These are phyloP conservation scores for Penicillium nordicum DNA, from an alignment of 2,329 filamentous ascomycete species.

Conservation along the genomic window DNA sequence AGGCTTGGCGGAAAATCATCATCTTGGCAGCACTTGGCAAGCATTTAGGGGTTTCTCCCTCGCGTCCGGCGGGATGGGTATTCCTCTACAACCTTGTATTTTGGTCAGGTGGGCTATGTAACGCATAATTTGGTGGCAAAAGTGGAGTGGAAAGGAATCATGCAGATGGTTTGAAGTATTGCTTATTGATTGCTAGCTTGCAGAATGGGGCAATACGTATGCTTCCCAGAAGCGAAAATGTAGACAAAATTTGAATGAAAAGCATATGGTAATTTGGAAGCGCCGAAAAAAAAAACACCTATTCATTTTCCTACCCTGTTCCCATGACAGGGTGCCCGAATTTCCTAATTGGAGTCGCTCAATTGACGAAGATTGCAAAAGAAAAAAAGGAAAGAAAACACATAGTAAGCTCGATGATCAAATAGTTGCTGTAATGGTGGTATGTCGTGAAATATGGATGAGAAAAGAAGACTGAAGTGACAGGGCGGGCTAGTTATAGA, in stretches of 20 bases:
- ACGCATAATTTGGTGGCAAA: not conserved
- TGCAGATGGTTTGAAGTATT: not conserved
- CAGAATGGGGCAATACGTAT: not conserved
- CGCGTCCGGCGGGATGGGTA: slow-evolving; percentile 12
- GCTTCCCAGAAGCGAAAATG: not conserved
- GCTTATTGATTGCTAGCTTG: slow-evolving; percentile 2
- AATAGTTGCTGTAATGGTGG: slow-evolving; percentile 15
- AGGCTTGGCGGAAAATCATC: slow-evolving; percentile 25
- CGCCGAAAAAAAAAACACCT: slow-evolving; percentile 3
- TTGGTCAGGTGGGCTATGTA: slow-evolving; percentile 9
- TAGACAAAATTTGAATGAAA: not conserved
- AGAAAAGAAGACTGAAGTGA: not conserved
- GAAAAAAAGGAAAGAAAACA: not conserved
- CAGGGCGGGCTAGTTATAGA: slow-evolving; percentile 7
- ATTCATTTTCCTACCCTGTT: slow-evolving; percentile 2
- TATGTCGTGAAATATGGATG: slow-evolving; percentile 7
- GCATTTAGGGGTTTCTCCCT: slow-evolving; percentile 18
- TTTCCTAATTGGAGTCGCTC: slow-evolving; percentile 6
- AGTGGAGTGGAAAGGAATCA: not conserved
- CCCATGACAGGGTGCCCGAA: not conserved
- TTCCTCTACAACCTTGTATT: slow-evolving; percentile 7
- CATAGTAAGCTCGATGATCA: not conserved
- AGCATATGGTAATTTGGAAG: not conserved
- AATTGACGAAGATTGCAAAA: slow-evolving; percentile 8
- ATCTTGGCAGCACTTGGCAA: slow-evolving; percentile 23